Conservation (phyloP, 2,329 filamentous ascomycete species). For the Cladosporium velox region DNA sequence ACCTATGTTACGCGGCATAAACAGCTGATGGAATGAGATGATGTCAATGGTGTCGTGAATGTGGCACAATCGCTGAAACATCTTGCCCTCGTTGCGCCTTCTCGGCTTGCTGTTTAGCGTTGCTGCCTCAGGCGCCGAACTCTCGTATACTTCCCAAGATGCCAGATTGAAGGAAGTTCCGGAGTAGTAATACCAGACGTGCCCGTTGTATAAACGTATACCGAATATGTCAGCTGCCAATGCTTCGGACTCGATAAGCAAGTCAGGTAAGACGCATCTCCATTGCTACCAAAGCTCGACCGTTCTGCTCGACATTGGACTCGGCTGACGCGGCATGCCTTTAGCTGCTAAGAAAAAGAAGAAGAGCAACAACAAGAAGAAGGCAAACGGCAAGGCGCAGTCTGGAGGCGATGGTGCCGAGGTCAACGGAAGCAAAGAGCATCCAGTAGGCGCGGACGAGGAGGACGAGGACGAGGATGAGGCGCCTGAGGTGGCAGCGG, state of each 20-base stretch:
- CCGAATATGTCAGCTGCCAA: slow-evolving; percentile 24
- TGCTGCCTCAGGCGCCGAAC: not conserved
- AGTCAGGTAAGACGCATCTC: slow-evolving; percentile 24
- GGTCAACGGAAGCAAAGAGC: slow-evolving; percentile 38
- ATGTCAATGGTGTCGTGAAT: not conserved
- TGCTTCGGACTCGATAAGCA: slow-evolving; percentile 23
- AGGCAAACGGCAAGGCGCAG: slow-evolving; percentile 49
- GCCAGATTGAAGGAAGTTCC: not conserved
- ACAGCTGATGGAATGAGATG: not conserved
- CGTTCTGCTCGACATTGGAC: not conserved
- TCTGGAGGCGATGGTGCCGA: slow-evolving; percentile 41
- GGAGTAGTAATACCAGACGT: not conserved
- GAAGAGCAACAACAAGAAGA: slow-evolving; percentile 59
- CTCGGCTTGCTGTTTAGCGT: not conserved
- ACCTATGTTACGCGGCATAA: not conserved
- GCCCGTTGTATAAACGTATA: not conserved
- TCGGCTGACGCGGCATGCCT: slow-evolving; percentile 26
- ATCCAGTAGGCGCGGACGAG: slow-evolving; percentile 41
- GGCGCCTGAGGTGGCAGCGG: slow-evolving; percentile 27
- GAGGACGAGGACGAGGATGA: slow-evolving; percentile 46
- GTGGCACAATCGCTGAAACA: not conserved
- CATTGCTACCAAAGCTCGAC: not conserved
- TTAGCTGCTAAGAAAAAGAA: slow-evolving; percentile 49
- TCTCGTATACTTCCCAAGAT: not conserved
- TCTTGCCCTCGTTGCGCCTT: not conserved